Conservation (phyloP, 2,329 filamentous ascomycete species). For the Pseudogymnoascus sp. region DNA sequence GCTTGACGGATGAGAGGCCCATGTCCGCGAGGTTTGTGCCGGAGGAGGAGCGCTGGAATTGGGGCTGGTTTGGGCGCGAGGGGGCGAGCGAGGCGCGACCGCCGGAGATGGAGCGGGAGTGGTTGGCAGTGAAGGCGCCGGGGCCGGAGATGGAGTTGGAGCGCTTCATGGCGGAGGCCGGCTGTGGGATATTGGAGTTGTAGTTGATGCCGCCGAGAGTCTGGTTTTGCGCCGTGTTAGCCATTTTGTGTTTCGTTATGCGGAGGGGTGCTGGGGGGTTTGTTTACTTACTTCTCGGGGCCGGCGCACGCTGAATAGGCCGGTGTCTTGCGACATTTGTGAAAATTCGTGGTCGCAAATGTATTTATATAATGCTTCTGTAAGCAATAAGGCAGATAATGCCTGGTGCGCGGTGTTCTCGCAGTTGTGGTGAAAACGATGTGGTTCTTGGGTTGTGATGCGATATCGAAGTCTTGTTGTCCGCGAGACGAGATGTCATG, state of each 20-base stretch:
- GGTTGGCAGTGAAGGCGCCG: slow-evolving; percentile 57
- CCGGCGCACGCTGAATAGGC: slow-evolving; percentile 84
- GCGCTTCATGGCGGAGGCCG: slow-evolving; percentile 88
- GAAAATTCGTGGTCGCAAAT: slow-evolving; percentile 15
- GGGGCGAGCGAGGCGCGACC: slow-evolving; percentile 80
- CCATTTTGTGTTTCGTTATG: too few relatives aligned
- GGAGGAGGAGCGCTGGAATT: slow-evolving; percentile 78
- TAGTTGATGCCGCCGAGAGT: slow-evolving; percentile 78
- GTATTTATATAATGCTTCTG: not conserved
- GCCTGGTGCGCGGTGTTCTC: not conserved
- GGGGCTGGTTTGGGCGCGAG: slow-evolving; percentile 72
- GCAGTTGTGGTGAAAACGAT: not conserved
- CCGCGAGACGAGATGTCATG: slow-evolving; percentile 17
- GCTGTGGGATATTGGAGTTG: slow-evolving; percentile 81
- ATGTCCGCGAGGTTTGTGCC: slow-evolving; percentile 71
- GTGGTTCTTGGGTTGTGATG: not conserved
- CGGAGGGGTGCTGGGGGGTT: slow-evolving; percentile 14
- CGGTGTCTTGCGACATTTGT: slow-evolving; percentile 75
- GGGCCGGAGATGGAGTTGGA: slow-evolving; percentile 68
- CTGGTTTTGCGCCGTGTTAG: too few relatives aligned
- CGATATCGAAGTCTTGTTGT: slow-evolving; percentile 1
- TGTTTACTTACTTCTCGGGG: slow-evolving; percentile 67
- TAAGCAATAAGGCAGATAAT: not conserved
- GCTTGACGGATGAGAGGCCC: slow-evolving; percentile 75
- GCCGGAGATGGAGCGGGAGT: slow-evolving; percentile 74